Evolutionary conservation across 2,329 filamentous ascomycete genomes (phyloP), one percentile per base, ranked within the genome.

Genomic region (Penicillium janthinellum): DNA sequence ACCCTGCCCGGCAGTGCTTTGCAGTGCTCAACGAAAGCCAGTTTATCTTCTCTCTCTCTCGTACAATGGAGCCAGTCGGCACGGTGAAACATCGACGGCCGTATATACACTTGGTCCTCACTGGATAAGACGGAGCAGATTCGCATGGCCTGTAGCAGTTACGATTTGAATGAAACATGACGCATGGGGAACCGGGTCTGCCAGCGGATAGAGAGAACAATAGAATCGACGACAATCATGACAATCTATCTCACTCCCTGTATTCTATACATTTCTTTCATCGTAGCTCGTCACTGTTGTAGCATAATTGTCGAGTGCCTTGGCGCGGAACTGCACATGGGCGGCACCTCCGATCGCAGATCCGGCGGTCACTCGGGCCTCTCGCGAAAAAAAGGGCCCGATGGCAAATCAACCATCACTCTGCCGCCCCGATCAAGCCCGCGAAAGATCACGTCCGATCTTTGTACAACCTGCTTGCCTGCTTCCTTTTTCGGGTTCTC

Each of bases 361-460:
- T 64, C 63, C 64, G 65, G 65, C 65, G 65, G 65, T 64, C 64
- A 67, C 58, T 65, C 65, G 60, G 59, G 55, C 22, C 38, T 57
- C 59, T 54, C 54, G 58, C 58, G 58, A 60, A 67, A 67, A 66
- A 62, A 57, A 64, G 60, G 53, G 47, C 63, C 65, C 62, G 62
- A 64, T 61, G 56, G 56, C 57, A 49, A 58, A 58, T 34, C 15
- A 39, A 39, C 49, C 56, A 37, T 50, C 42, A 55, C 52, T 59
- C 50, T 20, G 22, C 50, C 51, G 45, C 54, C 51, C 41, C 55
- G n/a, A 58, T 38, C 48, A 42, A 44, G 42, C 4, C 38, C 22
- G 51, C 50, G 44, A 52, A 37, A 15, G 17, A 22, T 41, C 41
- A 35, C 14, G 14, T 10, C 15, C 5, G 45, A 54, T 56, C 39